Base-by-base conservation (phyloP, 2,329 filamentous ascomycete genomes). In the Boeremia lycopersici region DNA sequence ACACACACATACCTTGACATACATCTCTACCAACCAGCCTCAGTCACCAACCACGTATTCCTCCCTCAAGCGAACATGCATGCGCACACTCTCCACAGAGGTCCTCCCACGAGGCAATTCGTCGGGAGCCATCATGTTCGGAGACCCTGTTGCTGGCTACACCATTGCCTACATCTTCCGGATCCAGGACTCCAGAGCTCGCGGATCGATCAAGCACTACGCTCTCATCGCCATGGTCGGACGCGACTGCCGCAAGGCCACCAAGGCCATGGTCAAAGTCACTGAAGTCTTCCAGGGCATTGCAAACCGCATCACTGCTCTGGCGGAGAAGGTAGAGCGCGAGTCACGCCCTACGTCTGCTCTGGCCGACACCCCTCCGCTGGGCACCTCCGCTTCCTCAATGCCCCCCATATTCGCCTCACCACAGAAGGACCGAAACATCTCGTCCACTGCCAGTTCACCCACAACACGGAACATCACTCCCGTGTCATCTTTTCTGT, bases 91-190 rank as follows among this genome's bases (percentile, higher is more conserved):
- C 33, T 84, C 82, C 54, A 83, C 81, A 55, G 83, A 86, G 64
- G 76, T 80, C 9, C 75, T 86, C 3, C 83, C 83, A 3, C 78
- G 79, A 31, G 82, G 82, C 43, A 79, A 83, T 35, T 80, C 82
- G 0, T 83, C 82, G 6, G 83, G 83, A 0, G 81, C 82, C n/a
- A 72, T 86, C 41, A 83, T 80, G 63, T 86, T 85, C 60, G 83
- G 83, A 26, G 83, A 85, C 57, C 76, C 80, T 0, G 76, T 77
- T 17, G 77, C 81, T 6, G 83, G 83, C 47, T 84, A 85, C 71
- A 85, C 83, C 15, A 82, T 85, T 47, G 82, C 83, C 36, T 85
- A 84, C 65, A 78, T 84, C 35, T 86, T 86, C 69, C 82, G 82
- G 39, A 77, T 86, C 15, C 80, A 81, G 12, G 83, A 86, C 62